These are phyloP conservation scores for Aegilops umbellulata DNA, from an alignment of 176 grass and related monocot genomes.

Conservation along the genomic window DNA sequence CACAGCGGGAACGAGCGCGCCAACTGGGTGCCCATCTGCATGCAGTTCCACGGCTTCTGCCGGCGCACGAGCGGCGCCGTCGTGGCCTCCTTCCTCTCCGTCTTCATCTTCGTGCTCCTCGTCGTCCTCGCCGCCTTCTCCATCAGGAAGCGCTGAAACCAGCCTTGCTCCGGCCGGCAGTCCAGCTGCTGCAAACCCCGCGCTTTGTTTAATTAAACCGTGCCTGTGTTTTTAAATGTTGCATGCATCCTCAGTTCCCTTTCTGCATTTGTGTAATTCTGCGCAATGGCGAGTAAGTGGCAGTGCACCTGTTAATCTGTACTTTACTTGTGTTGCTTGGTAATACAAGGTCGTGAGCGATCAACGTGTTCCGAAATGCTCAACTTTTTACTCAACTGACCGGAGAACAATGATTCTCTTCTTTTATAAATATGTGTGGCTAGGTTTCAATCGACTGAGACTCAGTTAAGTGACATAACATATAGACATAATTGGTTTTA, in stretches of 20 bases:
- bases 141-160: constrained; percentile 51
- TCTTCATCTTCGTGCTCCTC: constrained; percentile 68
- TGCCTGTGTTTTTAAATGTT: not conserved
- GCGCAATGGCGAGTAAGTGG: constrained; percentile 1
- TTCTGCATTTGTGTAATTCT: not conserved
- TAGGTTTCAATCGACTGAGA: too few species aligned
- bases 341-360: not conserved
- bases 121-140: constrained; percentile 59
- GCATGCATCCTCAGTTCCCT: not conserved
- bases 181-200: not conserved
- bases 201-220: not conserved
- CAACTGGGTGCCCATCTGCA: constrained; percentile 96
- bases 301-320: not conserved
- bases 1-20: constrained; percentile 74
- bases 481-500: too few species aligned
- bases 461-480: too few species aligned
- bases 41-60: constrained; percentile 88
- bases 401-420: too few species aligned
- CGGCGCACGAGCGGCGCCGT: constrained; percentile 80
- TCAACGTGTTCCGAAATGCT: not conserved
- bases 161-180: not conserved
- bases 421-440: too few species aligned
- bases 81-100: constrained; percentile 77
- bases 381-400: not conserved
- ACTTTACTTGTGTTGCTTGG: not conserved